Base-by-base conservation (phyloP, 352 stramenopile species). In the Saprolegnia diclina region DNA sequence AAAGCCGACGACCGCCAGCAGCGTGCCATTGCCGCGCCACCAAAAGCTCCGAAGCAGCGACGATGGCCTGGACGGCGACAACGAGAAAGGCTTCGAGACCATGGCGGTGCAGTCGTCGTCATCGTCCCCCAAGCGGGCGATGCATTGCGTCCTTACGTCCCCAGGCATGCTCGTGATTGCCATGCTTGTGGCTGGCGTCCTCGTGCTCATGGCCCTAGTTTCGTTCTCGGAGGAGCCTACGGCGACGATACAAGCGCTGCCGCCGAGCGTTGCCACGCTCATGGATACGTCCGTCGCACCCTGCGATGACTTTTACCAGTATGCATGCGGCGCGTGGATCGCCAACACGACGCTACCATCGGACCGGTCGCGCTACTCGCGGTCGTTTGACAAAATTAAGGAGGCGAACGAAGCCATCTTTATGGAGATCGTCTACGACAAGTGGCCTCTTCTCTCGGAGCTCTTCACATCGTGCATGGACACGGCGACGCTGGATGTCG, bases 231-330 rank as follows among this genome's bases (percentile, higher is more conserved):
- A 59, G 52, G 35, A 59, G n/a, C 3, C 24, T 3, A n/a, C 11
- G 11, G 9, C 10, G 21, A 11, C 26, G 48, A 71, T 42, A 35
- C 38, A 6, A n/a, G 45, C 21, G 35, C 52, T 65, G 7, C 67
- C 67, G 9, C 13, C 26, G 11, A 67, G 56, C 13, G 81, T 89
- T 32, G 53, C 70, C n/a, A 70, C 69, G 7, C 70, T 88, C 45
- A 72, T 92, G 32, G 77, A 92, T 55, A 65, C 63, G 10, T 74
- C 57, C 0, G 67, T 73, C 19, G 69, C 87, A 42, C 85, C 85
- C 11, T 91, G 82, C 69, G 71, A 79, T 13, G 83, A 92, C 75
- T 90, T 91, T 54, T 92, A 90, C 77, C 70, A 83, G 53, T 89
- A 85, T 78, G 72, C 77, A 55, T 90, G 82, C 63, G 81, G 82